These are phyloP conservation scores for Bonia amplexicaulis DNA, from an alignment of 176 grass and related monocot species.

Conservation along the genomic window DNA sequence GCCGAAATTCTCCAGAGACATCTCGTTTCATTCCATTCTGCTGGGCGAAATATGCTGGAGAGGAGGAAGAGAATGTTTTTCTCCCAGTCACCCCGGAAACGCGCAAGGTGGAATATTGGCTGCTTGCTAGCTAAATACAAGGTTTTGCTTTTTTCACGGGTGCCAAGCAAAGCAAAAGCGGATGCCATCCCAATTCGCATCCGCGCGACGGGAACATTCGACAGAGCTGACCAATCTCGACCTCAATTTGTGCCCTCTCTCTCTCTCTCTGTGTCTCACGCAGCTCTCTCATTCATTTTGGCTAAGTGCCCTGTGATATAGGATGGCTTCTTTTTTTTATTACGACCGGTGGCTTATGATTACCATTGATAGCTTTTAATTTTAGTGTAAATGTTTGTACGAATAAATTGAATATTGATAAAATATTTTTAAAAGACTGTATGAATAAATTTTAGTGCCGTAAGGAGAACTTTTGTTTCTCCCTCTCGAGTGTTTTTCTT, in stretches of 20 bases:
- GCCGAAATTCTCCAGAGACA: neutral
- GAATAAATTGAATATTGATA: too few species aligned
- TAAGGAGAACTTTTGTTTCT: neutral
- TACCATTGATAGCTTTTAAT: too few species aligned
- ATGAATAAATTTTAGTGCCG: too few species aligned
- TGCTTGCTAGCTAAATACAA: neutral
- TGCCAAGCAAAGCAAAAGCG: neutral
- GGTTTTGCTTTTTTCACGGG: neutral
- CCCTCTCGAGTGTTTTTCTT: neutral
- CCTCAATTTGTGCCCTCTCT: neutral
- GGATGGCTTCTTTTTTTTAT: too few species aligned
- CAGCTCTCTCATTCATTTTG: too few species aligned
- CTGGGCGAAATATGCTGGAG: neutral
- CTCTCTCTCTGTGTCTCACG: too few species aligned
- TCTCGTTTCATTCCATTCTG: neutral
- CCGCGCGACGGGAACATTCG: neutral
- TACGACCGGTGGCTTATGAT: too few species aligned
- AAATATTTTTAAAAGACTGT: too few species aligned
- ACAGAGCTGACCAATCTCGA: neutral
- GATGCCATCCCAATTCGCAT: neutral
- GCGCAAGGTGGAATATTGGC: neutral
- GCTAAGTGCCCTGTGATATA: too few species aligned
- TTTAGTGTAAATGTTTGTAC: rapidly evolving
- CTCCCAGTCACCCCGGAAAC: neutral
- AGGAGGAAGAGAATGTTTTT: neutral